phyloP scores from a whole-genome alignment of 2,329 filamentous ascomycete species.

The Aulographum hederae region DNA sequence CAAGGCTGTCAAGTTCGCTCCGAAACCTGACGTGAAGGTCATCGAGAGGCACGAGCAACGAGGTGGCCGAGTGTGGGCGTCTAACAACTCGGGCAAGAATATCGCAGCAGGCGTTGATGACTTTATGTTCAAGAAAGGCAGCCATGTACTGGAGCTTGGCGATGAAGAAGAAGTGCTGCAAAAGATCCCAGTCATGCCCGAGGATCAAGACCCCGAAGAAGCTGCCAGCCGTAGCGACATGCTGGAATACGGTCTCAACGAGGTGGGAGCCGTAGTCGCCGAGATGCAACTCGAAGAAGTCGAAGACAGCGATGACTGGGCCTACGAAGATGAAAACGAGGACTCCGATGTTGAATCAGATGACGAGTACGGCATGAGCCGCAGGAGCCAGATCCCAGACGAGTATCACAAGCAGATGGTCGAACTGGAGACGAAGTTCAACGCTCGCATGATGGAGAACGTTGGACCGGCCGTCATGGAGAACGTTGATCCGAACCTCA shows the following conservation, averaged over 20 bases:
- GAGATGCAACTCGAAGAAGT: slow-evolving; percentile 68
- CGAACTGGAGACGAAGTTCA: slow-evolving; percentile 63
- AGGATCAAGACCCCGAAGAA: slow-evolving; percentile 64
- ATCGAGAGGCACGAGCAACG: too few species aligned
- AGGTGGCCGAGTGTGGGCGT: too few species aligned
- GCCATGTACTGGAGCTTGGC: slow-evolving; percentile 18
- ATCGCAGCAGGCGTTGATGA: too few species aligned
- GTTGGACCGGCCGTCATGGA: slow-evolving; percentile 30
- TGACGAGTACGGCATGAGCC: slow-evolving; percentile 33
- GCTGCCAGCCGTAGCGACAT: slow-evolving; percentile 68
- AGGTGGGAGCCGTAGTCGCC: slow-evolving; percentile 81
- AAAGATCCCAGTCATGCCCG: slow-evolving; percentile 49
- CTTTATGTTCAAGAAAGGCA: too few species aligned
- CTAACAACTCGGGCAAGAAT: too few species aligned
- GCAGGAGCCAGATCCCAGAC: slow-evolving; percentile 45
- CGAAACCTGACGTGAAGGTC: too few species aligned
- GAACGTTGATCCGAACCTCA: slow-evolving; percentile 18
- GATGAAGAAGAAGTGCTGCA: slow-evolving; percentile 23
- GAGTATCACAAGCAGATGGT: slow-evolving; percentile 71
- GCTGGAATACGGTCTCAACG: slow-evolving; percentile 73
- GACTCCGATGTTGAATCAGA: slow-evolving; percentile 18
- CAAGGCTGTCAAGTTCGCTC: too few species aligned
- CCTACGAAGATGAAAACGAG: slow-evolving; percentile 27
- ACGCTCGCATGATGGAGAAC: slow-evolving; percentile 37
- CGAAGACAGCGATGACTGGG: slow-evolving; percentile 35